Base-by-base conservation (phyloP, 2,329 filamentous ascomycete species). In the Fusarium sp. region DNA sequence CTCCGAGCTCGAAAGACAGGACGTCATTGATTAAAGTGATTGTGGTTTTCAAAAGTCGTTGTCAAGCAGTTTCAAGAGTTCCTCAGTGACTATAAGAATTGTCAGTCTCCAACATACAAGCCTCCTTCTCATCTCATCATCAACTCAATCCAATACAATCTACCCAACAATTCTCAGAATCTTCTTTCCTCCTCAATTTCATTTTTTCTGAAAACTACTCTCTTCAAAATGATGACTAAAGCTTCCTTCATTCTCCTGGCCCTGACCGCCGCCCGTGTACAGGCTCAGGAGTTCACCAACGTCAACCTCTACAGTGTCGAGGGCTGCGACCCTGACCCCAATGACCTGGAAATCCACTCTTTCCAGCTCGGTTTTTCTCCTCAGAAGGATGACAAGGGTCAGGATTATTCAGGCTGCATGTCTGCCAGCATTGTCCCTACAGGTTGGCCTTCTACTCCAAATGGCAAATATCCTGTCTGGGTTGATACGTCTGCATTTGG, bases 401-500 rank as follows among this genome's bases (percentile, higher is more conserved):
- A 57, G 4, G 35, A 33, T 5, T 57, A 21, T 13, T 50, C 53
- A 2, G 53, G 53, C 7, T 57, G 53, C 3, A 57, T 20, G 15
- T 7, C 20, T 5, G 53, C 53, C 6, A 50, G 12, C 10, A 57
- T 57, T 16, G 44, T 41, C 4, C 53, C 53, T 5, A 15, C 21
- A 10, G 53, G 44, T 18, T 57, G 53, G 53, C 53, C 53, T 13
- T 24, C 33, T 3, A 57, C 9, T 3, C 6, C n/a, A 8, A 50
- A 50, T 6, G 53, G 43, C 1, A 50, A 50, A 57, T 57, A 57
- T 21, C 20, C 26, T 16, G 53, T 57, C 10, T 57, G 53, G 53
- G n/a, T 57, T 26, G 61, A 64, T 24, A 64, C 61, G 1, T 15
- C 49, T 15, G 35, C 21, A 3, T 43, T 64, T 15, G 61, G 43